These are phyloP conservation scores for Xylariaceae sp. DNA, from an alignment of 2,329 filamentous ascomycete genomes.

Conservation along the genomic window DNA sequence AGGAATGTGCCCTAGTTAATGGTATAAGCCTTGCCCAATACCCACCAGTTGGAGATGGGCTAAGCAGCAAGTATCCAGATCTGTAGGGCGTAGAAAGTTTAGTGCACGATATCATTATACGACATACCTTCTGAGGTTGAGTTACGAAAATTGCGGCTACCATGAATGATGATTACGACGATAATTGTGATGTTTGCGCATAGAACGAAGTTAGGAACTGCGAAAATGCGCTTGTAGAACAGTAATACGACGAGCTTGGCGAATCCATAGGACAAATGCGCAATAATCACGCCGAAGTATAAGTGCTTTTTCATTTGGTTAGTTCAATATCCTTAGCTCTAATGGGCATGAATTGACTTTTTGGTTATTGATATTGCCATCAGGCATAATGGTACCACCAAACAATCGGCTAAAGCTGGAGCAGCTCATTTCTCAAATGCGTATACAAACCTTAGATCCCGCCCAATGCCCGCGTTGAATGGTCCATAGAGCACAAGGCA, in stretches of 20 bases:
- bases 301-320: conserved; percentile 7
- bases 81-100: not conserved
- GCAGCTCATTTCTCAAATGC: not conserved
- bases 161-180: not conserved
- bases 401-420: conserved; percentile 1
- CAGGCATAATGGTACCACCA: conserved; percentile 2
- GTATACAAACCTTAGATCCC: conserved; percentile 2
- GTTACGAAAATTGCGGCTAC: not conserved
- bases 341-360: conserved; percentile 5
- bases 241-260: conserved; percentile 9
- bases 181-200: not conserved
- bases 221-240: conserved; percentile 8
- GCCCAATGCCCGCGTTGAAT: conserved; percentile 6
- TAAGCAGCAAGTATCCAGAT: conserved; percentile 4
- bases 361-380: conserved; percentile 2
- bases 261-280: conserved; percentile 8
- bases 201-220: conserved; percentile 2
- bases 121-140: not conserved
- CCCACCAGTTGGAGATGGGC: conserved; percentile 10
- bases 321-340: not conserved
- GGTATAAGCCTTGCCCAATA: conserved; percentile 6
- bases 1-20: conserved; percentile 4
- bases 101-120: not conserved
- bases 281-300: conserved; percentile 9
- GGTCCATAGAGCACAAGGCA: conserved; percentile 10